These are phyloP conservation scores for Malassezia dermatis DNA, from an alignment of 1,284 basidiomycete genomes.

Conservation along the genomic window DNA sequence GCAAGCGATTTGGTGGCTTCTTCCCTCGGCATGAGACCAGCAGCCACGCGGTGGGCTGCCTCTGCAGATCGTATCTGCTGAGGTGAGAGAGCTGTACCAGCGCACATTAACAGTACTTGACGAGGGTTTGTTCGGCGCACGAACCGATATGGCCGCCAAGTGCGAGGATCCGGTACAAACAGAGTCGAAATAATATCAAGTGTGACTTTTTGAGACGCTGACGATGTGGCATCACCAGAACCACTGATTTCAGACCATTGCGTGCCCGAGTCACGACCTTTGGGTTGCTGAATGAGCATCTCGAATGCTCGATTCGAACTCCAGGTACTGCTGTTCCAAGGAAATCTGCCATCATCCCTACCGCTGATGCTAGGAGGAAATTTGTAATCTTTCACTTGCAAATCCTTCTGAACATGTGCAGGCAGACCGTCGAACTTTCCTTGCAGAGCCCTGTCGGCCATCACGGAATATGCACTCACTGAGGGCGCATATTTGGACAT, in stretches of 20 bases:
- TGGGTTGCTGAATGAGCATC: slow-evolving; percentile 3
- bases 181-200: slow-evolving; percentile 16
- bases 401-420: not conserved
- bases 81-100: slow-evolving; percentile 25
- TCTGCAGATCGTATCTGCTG: slow-evolving; percentile 21
- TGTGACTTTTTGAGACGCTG: not conserved
- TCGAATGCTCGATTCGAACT: not conserved
- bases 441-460: not conserved
- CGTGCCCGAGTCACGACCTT: slow-evolving; percentile 10
- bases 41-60: slow-evolving; percentile 16
- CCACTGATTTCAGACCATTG: slow-evolving; percentile 12
- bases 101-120: slow-evolving; percentile 39
- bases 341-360: not conserved
- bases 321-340: slow-evolving; percentile 7
- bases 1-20: slow-evolving; percentile 5
- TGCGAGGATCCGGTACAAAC: slow-evolving; percentile 39
- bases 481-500: not conserved
- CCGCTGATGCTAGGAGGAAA: not conserved
- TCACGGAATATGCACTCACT: slow-evolving; percentile 2
- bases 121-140: slow-evolving; percentile 42
- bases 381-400: not conserved
- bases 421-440: not conserved
- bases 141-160: slow-evolving; percentile 35
- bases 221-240: not conserved
- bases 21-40: not conserved